A percentile compares a stretch with the other conserved stretches of the same genome.
These are phyloP conservation scores for Saururus chinensis DNA, from an alignment of 164 flowering plant genomes.

Conservation along the genomic window DNA sequence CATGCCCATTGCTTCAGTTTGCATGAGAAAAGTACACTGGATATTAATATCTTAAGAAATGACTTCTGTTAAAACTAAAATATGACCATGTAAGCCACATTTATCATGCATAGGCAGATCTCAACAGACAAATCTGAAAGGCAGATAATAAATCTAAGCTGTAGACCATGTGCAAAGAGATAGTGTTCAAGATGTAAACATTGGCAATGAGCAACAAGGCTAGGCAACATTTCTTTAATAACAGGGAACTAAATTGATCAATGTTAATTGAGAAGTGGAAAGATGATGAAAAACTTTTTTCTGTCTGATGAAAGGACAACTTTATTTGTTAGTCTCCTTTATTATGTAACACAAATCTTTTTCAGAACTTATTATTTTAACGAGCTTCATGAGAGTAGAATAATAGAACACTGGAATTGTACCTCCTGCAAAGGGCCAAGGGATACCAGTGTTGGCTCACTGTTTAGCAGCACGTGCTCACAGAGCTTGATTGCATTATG, in stretches of 20 bases:
- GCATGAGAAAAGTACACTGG: background rate
- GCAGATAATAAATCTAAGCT: too few relatives aligned
- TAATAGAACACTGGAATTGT: background rate
- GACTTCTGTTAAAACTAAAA: too few relatives aligned
- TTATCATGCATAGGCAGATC: too few relatives aligned
- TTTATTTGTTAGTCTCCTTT: background rate
- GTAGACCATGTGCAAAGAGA: too few relatives aligned
- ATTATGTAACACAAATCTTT: too few relatives aligned
- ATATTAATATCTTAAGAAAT: background rate
- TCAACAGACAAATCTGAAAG: too few relatives aligned
- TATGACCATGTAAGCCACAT: too few relatives aligned
- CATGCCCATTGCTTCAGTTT: background rate
- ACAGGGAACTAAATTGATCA: too few relatives aligned
- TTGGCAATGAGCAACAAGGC: background rate
- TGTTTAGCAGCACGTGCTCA: conserved; percentile 52
- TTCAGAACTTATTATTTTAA: too few relatives aligned
- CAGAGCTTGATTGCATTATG: conserved; percentile 76
- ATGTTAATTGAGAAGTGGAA: too few relatives aligned
- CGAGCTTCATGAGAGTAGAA: background rate
- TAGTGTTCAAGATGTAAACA: background rate
- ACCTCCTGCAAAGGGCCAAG: conserved; percentile 89
- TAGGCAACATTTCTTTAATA: background rate
- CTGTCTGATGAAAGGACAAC: too few relatives aligned
- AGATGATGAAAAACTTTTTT: too few relatives aligned
- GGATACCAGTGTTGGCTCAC: conserved; percentile 34